Percentiles rank a stretch among this genome's conserved stretches.
Evolutionary conservation across 1,139 yeast genomes (phyloP).

Genomic region (Yueomyces sp.): DNA sequence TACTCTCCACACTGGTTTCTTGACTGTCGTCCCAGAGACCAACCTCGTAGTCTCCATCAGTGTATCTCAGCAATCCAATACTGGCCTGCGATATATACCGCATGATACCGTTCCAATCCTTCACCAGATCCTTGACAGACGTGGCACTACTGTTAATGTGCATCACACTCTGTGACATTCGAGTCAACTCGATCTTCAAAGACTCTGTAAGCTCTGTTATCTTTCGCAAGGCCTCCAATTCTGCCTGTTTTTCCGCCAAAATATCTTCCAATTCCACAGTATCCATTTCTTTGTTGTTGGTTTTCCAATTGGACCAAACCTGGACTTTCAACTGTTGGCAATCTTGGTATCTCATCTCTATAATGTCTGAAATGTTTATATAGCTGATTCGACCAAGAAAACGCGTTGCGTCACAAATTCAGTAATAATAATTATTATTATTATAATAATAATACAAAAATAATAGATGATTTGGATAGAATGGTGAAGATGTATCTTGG

Average conservation of each 20-base stretch:
- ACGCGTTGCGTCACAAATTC: too few relatives aligned
- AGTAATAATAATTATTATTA: too few relatives aligned
- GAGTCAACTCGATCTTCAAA: constrained; percentile 17
- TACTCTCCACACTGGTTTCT: too few relatives aligned
- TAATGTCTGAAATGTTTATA: too few relatives aligned
- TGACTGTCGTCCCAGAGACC: constrained; percentile 13
- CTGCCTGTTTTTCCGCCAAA: constrained; percentile 12
- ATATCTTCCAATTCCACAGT: neutral
- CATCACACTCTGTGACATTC: constrained; percentile 14
- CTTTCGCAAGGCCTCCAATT: constrained; percentile 16
- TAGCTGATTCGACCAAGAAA: too few relatives aligned
- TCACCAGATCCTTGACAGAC: constrained; percentile 16
- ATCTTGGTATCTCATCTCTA: too few relatives aligned
- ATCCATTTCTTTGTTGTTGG: neutral
- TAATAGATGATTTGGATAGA: too few relatives aligned
- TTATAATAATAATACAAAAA: too few relatives aligned
- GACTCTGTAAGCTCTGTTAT: constrained; percentile 18
- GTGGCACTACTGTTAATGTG: constrained; percentile 18
- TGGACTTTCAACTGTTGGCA: too few relatives aligned
- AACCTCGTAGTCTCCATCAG: constrained; percentile 21
- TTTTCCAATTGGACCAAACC: too few relatives aligned
- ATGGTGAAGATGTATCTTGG: too few relatives aligned
- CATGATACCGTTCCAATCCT: constrained; percentile 22
- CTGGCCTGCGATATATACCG: constrained; percentile 23
- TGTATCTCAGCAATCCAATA: constrained; percentile 19